These are phyloP conservation scores for Suillus hirtellus DNA, from an alignment of 768 basidiomycete species.

Conservation along the genomic window DNA sequence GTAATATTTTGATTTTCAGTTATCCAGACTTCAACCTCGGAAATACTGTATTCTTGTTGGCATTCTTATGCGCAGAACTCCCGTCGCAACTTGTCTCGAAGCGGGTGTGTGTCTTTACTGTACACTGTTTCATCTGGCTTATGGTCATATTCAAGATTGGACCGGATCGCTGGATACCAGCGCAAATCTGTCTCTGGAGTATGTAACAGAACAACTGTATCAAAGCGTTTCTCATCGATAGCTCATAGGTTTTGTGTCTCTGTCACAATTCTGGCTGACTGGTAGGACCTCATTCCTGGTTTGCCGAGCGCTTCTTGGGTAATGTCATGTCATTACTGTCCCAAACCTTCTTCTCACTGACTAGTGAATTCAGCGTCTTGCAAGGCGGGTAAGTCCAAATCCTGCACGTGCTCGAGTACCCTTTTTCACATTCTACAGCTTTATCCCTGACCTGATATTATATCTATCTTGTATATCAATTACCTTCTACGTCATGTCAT, in stretches of 20 bases:
- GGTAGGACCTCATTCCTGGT: constrained; percentile 53
- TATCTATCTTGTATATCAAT: constrained; percentile 55
- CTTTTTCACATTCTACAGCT: constrained; percentile 30
- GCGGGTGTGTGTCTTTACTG: constrained; percentile 35
- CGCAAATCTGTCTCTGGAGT: constrained; percentile 58
- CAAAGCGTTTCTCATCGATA: not conserved
- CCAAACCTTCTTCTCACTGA: not conserved
- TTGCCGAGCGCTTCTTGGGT: constrained; percentile 51
- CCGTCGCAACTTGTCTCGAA: constrained; percentile 67
- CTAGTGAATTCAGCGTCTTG: constrained; percentile 31
- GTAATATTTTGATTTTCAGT: not conserved
- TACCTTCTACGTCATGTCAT: not conserved
- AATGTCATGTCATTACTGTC: constrained; percentile 9
- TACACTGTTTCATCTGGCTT: not conserved
- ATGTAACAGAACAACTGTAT: constrained; percentile 1
- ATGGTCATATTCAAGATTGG: constrained; percentile 42
- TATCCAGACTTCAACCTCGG: constrained; percentile 53
- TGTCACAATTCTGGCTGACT: constrained; percentile 55
- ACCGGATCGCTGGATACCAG: constrained; percentile 65
- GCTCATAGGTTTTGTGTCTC: constrained; percentile 41
- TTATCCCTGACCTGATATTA: constrained; percentile 59
- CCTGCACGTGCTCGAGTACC: not conserved
- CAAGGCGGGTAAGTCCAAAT: constrained; percentile 43
- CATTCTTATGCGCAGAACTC: constrained; percentile 56
- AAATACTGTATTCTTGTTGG: constrained; percentile 51